Evolutionary conservation across 371 early-diverging fungal species (phyloP).

Genomic region (Syncephalastrum sp.): DNA sequence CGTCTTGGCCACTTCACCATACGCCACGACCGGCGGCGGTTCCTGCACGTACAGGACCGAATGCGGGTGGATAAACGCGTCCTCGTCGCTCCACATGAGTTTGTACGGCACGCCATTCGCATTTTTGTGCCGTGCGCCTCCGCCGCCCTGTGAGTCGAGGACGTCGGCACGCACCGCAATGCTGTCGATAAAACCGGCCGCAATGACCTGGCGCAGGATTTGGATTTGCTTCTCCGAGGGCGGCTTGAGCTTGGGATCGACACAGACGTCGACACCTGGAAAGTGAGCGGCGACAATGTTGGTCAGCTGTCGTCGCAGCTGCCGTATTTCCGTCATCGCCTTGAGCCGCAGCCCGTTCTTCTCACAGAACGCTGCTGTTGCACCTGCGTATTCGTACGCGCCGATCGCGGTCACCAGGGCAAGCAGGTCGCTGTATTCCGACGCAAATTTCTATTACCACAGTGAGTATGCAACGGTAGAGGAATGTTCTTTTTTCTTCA

Average conservation of each 20-base stretch:
- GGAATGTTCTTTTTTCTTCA: too few relatives aligned
- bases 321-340: constrained; percentile 91
- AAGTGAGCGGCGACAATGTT: constrained; percentile 72
- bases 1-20: constrained; percentile 61
- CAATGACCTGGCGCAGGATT: constrained; percentile 81
- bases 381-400: constrained; percentile 85
- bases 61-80: constrained; percentile 74
- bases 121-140: constrained; percentile 41
- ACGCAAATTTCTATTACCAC: constrained; percentile 8
- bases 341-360: constrained; percentile 84
- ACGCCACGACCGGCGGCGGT: constrained; percentile 79
- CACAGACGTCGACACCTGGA: constrained; percentile 51
- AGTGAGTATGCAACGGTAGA: not conserved
- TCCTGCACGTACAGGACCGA: constrained; percentile 65
- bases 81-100: constrained; percentile 80
- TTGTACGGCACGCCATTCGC: constrained; percentile 64
- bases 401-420: constrained; percentile 84
- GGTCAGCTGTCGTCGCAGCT: constrained; percentile 85
- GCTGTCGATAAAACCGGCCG: constrained; percentile 90
- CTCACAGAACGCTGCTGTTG: constrained; percentile 70
- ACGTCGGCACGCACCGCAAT: constrained; percentile 82
- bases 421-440: constrained; percentile 73
- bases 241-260: constrained; percentile 72
- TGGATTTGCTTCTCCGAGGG: constrained; percentile 67
- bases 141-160: constrained; percentile 57